A percentile compares a stretch with the other conserved stretches of the same genome.
Conservation (phyloP, 768 basidiomycete species). For the Suillus subaureus region DNA sequence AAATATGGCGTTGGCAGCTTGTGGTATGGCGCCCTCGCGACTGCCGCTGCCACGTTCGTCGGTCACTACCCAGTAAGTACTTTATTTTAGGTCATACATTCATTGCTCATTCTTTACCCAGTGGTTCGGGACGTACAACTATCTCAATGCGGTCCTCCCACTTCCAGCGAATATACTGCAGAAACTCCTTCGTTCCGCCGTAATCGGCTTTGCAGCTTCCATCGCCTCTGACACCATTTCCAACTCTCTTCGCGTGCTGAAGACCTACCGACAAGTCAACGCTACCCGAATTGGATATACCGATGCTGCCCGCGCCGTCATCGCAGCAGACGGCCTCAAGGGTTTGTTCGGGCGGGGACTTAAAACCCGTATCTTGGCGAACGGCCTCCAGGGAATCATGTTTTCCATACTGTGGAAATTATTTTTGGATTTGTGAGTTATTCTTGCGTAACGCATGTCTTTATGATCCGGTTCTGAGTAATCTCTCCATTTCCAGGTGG, state of each 20-base stretch:
- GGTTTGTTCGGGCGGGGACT: slow-evolving; percentile 90
- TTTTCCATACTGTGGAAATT: slow-evolving; percentile 91
- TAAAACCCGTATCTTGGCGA: slow-evolving; percentile 86
- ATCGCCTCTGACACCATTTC: slow-evolving; percentile 83
- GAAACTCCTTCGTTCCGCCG: slow-evolving; percentile 76
- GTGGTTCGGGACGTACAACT: slow-evolving; percentile 91
- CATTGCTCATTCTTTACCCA: slow-evolving; percentile 31
- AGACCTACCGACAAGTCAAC: slow-evolving; percentile 94
- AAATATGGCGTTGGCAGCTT: slow-evolving; percentile 75
- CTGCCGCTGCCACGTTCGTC: slow-evolving; percentile 91
- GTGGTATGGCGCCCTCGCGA: slow-evolving; percentile 92
- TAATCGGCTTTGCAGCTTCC: slow-evolving; percentile 90
- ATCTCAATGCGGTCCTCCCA: slow-evolving; percentile 66
- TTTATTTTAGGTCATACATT: slow-evolving; percentile 3
- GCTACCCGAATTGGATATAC: slow-evolving; percentile 78
- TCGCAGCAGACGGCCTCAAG: slow-evolving; percentile 71
- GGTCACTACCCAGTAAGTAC: slow-evolving; percentile 80
- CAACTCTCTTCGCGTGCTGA: slow-evolving; percentile 90
- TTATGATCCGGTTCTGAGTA: not conserved
- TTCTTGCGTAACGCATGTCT: not conserved
- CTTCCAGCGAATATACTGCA: slow-evolving; percentile 50
- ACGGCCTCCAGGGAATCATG: slow-evolving; percentile 89
- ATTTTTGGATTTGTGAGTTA: slow-evolving; percentile 83
- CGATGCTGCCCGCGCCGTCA: slow-evolving; percentile 75
- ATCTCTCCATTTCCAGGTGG: slow-evolving; percentile 28